These are phyloP conservation scores for Lathyrus sativus DNA, from an alignment of 306 rosid species.

Conservation along the genomic window DNA sequence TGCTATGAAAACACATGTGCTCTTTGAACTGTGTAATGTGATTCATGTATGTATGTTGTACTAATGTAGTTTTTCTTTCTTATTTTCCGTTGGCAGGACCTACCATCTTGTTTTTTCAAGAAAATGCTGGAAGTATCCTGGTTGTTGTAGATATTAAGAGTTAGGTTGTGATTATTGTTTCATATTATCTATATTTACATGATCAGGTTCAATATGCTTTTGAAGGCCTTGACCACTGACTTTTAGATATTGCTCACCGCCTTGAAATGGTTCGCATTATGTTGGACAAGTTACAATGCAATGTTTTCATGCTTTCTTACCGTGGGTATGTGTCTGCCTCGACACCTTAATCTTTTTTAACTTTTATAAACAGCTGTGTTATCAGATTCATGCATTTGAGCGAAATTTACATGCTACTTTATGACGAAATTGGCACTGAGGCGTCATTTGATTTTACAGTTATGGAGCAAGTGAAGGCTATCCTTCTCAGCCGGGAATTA, in stretches of 20 bases:
- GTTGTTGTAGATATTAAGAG: slow-evolving; percentile 33
- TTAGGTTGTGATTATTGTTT: slow-evolving; percentile 30
- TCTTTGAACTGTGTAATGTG: slow-evolving; percentile 19
- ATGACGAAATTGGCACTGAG: slow-evolving; percentile 37
- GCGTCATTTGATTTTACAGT: slow-evolving; percentile 46
- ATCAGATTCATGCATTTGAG: slow-evolving; percentile 23
- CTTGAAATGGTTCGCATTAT: slow-evolving; percentile 95
- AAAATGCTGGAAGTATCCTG: slow-evolving; percentile 99
- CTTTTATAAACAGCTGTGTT: background rate
- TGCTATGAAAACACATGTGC: background rate
- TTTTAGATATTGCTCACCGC: slow-evolving; percentile 95
- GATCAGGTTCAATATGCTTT: slow-evolving; percentile 38
- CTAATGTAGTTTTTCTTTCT: slow-evolving; percentile 37
- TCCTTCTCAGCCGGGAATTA: slow-evolving; percentile 97
- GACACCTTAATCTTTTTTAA: slow-evolving; percentile 17
- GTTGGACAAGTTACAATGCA: slow-evolving; percentile 85
- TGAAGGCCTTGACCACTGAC: slow-evolving; percentile 65
- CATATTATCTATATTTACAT: slow-evolving; percentile 11
- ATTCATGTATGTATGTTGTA: slow-evolving; percentile 14
- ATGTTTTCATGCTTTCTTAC: slow-evolving; percentile 94
- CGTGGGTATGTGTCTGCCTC: slow-evolving; percentile 67
- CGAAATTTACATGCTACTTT: slow-evolving; percentile 23
- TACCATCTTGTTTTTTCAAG: slow-evolving; percentile 93
- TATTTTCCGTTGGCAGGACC: slow-evolving; percentile 73
- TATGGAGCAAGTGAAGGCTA: slow-evolving; percentile 97